Conservation (phyloP, 2,329 filamentous ascomycete genomes). For the Verticillium nonalfalfae region DNA sequence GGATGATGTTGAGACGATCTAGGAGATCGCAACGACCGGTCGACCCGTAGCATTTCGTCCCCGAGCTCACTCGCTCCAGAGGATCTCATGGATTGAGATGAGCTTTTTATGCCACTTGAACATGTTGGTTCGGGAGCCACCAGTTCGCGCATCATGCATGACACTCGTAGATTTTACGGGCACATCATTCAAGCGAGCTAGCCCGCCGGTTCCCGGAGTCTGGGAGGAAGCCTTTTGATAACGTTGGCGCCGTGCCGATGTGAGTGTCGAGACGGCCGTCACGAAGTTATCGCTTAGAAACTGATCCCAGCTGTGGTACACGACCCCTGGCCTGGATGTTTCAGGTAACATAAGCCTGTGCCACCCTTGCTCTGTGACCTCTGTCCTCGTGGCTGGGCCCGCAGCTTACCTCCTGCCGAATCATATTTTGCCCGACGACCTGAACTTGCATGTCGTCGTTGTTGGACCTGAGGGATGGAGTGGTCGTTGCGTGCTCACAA, state of each 20-base stretch:
- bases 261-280: not conserved
- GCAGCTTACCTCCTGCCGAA: constrained; percentile 7
- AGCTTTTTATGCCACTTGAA: constrained; percentile 5
- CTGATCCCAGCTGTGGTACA: not conserved
- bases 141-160: not conserved
- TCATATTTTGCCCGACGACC: not conserved
- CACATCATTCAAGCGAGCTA: not conserved
- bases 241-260: not conserved
- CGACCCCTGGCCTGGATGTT: constrained; percentile 6
- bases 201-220: not conserved
- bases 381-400: constrained; percentile 7
- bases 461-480: not conserved
- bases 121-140: not conserved
- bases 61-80: not conserved
- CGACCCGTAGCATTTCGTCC: constrained; percentile 6
- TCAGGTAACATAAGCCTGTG: constrained; percentile 10
- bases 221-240: not conserved
- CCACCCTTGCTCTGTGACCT: constrained; percentile 3
- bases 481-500: not conserved
- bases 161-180: not conserved
- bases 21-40: not conserved
- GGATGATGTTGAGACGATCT: constrained; percentile 7
- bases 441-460: not conserved
- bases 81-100: constrained; percentile 4
- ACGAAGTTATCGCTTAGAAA: not conserved